Evolutionary conservation across 2,329 filamentous ascomycete species (phyloP).

Genomic region (Colletotrichum spinosum): DNA sequence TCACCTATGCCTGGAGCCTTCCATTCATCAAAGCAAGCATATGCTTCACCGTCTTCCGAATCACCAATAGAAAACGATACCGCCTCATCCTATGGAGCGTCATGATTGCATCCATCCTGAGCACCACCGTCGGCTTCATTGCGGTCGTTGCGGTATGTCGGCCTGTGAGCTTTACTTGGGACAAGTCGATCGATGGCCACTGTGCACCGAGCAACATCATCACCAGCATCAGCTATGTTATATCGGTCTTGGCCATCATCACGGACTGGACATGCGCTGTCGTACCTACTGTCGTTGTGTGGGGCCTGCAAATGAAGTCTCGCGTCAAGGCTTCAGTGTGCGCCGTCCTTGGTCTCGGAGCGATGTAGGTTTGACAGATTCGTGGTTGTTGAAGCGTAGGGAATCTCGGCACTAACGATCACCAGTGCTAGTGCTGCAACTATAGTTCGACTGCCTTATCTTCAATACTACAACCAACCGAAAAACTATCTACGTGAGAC

Average conservation of each 20-base stretch:
- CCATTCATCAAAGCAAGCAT: slow-evolving; percentile 12
- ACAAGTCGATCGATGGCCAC: not conserved
- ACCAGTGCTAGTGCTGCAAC: slow-evolving; percentile 2
- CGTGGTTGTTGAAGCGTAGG: no score
- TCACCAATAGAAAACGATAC: slow-evolving; percentile 1
- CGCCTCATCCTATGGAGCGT: slow-evolving; percentile 9
- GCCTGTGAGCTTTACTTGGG: slow-evolving; percentile 3
- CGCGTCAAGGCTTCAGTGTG: not conserved
- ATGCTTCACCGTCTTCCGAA: slow-evolving; percentile 18
- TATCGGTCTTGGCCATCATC: not conserved
- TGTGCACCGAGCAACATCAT: not conserved
- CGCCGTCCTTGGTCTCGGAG: fast-evolving
- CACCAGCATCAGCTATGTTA: slow-evolving; percentile 1
- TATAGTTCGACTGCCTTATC: not conserved
- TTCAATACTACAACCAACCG: not conserved
- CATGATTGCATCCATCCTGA: slow-evolving; percentile 7
- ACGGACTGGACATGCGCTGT: slow-evolving; percentile 5
- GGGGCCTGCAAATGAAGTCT: slow-evolving; percentile 2
- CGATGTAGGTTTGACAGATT: not conserved
- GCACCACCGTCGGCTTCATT: slow-evolving; percentile 12
- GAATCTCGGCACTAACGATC: not conserved
- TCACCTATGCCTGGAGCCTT: slow-evolving; percentile 1
- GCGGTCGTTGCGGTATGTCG: not conserved
- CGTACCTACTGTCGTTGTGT: not conserved
- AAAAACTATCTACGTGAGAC: not conserved